Evolutionary conservation across 371 early-diverging fungal genomes (phyloP), one percentile per base, ranked within the genome.

Genomic region (Mortierella sp.): DNA sequence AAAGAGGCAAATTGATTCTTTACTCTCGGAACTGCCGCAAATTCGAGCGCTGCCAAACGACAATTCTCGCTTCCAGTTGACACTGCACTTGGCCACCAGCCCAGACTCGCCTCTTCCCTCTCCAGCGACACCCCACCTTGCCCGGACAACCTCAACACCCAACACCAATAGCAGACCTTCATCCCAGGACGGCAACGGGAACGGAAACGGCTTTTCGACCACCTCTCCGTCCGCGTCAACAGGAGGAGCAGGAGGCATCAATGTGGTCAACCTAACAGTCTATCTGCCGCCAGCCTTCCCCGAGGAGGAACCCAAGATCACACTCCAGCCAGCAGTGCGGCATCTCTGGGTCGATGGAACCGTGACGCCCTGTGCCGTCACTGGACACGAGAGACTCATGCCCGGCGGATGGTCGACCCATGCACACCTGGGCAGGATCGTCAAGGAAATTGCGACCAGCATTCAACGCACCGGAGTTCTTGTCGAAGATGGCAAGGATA

Each of bases 251-350:
- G 77, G 74, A 14, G n/a, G 69, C 74, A 24, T 77, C 75, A 14
- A 77, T 37, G 4, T 21, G 8, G 67, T 67, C 67, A 67, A 73
- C 24, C 37, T 86, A 28, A 86, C 86, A 11, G 74, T 86, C 40
- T 79, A 77, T 69, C 64, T 93, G 51, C 90, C 92, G 1, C 82
- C 90, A 40, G 76, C 75, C 11, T 93, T 92, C 59, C 93, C 93
- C 1, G 91, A 92, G 28, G 90, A 89, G 26, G 89, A 92, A 44
- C 93, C 93, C 21, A 89, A 89, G n/a, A 89, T 93, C 74, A 92
- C 93, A 5, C 83, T 93, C 28, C 88, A 89, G 46, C 93, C 93
- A 10, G 88, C 88, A 10, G 90, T 90, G 19, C 78, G 90, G 85
- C 93, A 93, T 81, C 90, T 91, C 24, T 91, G 90, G 90, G 87